A percentile compares a stretch with the other conserved stretches of the same genome.
Conservation (phyloP, 495 filamentous ascomycete genomes). For the Penicillium nucicola region DNA sequence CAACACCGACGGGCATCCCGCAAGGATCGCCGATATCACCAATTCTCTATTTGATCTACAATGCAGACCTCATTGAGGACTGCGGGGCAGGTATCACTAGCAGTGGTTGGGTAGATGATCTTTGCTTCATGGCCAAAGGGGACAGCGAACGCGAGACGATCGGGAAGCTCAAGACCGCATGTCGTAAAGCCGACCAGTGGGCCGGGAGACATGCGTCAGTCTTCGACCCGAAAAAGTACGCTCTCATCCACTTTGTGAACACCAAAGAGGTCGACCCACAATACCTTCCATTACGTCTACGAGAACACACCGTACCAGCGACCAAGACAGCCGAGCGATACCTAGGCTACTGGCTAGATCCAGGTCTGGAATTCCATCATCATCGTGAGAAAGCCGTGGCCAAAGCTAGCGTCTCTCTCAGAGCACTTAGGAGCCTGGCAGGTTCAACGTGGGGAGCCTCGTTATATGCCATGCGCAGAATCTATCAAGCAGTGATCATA, state of each 20-base stretch:
- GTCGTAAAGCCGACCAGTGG: conserved; percentile 6
- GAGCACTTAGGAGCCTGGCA: neutral
- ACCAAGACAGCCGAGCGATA: conserved; percentile 1
- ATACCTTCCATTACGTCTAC: neutral
- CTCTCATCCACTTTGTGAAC: conserved; percentile 14
- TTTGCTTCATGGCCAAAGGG: conserved; percentile 1
- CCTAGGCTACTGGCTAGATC: neutral
- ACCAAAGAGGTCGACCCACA: neutral
- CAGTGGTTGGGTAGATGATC: conserved; percentile 17
- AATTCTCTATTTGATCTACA: conserved; percentile 24
- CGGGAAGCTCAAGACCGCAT: neutral
- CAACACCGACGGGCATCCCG: conserved; percentile 8
- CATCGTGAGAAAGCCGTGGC: conserved; percentile 1
- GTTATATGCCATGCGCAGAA: neutral
- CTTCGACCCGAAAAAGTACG: conserved; percentile 15
- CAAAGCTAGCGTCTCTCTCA: neutral
- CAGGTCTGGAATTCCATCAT: neutral
- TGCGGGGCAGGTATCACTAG: neutral
- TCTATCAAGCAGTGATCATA: conserved; percentile 7
- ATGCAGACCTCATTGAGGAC: conserved; percentile 9
- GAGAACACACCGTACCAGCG: neutral
- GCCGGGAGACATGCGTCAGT: conserved; percentile 8
- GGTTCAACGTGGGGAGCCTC: conserved; percentile 6
- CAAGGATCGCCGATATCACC: conserved; percentile 22
- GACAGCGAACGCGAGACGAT: neutral